Conservation (phyloP, 768 basidiomycete genomes). For the Kondoa malvinella region DNA sequence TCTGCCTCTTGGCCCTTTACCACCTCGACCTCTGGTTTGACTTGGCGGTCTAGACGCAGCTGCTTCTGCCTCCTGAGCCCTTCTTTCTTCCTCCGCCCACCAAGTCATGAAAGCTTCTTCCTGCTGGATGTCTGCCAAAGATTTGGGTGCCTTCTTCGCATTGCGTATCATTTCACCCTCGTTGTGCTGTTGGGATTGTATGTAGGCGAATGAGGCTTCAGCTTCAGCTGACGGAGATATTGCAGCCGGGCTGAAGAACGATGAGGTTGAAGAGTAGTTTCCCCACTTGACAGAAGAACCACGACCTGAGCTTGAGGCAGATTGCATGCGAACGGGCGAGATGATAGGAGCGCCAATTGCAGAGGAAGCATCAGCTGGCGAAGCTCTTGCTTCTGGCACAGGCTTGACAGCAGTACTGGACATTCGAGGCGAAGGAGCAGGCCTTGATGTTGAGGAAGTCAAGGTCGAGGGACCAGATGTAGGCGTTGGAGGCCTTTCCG, state of each 20-base stretch:
- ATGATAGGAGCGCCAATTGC: conserved; percentile 20
- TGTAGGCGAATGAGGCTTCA: conserved; percentile 22
- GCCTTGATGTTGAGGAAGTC: background rate
- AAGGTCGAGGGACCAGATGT: background rate
- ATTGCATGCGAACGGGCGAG: conserved; percentile 16
- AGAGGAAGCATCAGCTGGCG: conserved; percentile 11
- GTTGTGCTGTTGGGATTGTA: conserved; percentile 21
- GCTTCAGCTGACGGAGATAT: background rate
- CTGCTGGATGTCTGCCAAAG: conserved; percentile 25
- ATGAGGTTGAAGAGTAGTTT: conserved; percentile 18
- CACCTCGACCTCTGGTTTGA: background rate
- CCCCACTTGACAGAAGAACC: conserved; percentile 18
- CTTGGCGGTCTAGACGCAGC: background rate
- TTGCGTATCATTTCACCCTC: conserved; percentile 18
- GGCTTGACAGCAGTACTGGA: background rate
- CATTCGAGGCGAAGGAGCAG: background rate
- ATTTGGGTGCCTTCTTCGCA: conserved; percentile 13
- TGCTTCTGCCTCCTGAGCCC: background rate
- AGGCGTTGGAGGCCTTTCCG: conserved; percentile 1
- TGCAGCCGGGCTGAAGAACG: conserved; percentile 4
- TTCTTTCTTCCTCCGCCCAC: conserved; percentile 23
- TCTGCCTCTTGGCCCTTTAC: background rate
- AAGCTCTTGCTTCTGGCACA: background rate
- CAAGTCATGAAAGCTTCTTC: conserved; percentile 26
- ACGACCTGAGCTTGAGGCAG: background rate